Conservation (phyloP, 108 stramenopile species). For the Conticribra weissflogii region DNA sequence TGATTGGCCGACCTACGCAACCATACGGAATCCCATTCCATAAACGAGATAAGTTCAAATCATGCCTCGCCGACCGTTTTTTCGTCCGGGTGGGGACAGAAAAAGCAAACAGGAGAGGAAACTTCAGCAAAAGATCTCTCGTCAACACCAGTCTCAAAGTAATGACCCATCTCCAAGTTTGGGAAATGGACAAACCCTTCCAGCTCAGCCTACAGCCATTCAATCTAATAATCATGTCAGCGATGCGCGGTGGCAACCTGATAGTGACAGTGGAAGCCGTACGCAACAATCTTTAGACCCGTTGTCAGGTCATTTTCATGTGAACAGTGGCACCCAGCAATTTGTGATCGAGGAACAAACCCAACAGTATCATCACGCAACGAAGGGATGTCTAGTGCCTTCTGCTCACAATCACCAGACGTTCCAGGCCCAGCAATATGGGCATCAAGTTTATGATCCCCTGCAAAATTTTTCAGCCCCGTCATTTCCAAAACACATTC, state of each 20-base stretch:
- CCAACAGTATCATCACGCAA: constrained; percentile 5
- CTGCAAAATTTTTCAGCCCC: neutral
- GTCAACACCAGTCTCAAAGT: constrained; percentile 4
- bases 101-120: constrained; percentile 34
- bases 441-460: constrained; percentile 5
- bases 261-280: neutral
- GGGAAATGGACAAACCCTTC: neutral
- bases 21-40: neutral
- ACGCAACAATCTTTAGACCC: neutral
- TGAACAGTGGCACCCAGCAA: neutral
- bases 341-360: neutral
- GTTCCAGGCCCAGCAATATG: constrained; percentile 12
- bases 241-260: neutral
- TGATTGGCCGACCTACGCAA: neutral
- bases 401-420: neutral
- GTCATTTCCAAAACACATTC: neutral
- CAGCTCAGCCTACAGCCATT: neutral
- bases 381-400: neutral
- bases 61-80: constrained; percentile 49
- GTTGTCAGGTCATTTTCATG: neutral
- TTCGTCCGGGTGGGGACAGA: constrained; percentile 35
- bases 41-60: neutral
- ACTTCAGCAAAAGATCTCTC: constrained; percentile 4
- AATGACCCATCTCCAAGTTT: neutral
- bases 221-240: neutral